Conservation (phyloP, 139 green algal species). For the Trebouxia sp. region DNA sequence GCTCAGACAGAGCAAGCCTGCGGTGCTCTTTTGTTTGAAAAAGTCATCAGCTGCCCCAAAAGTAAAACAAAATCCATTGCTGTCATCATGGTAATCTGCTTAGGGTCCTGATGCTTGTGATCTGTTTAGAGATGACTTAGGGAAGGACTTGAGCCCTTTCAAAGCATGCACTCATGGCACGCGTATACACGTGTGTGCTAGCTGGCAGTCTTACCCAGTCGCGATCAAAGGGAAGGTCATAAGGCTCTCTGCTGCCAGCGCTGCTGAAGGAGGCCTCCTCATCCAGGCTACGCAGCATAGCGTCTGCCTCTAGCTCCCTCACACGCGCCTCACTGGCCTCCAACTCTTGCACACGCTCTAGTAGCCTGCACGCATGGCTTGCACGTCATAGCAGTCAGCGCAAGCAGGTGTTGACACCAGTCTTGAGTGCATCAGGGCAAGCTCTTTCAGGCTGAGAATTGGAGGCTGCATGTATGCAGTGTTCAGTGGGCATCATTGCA, state of each 20-base stretch:
- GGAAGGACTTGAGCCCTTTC: neutral
- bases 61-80: too few species aligned
- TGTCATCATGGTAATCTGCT: too few species aligned
- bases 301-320: slow-evolving; percentile 21
- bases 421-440: neutral
- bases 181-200: neutral
- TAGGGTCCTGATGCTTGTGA: neutral
- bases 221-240: neutral
- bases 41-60: too few species aligned
- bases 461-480: neutral
- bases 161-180: neutral
- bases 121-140: neutral
- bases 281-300: neutral
- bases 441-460: neutral
- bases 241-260: slow-evolving; percentile 11
- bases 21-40: too few species aligned
- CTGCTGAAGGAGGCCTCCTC: slow-evolving; percentile 24
- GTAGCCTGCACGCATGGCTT: neutral
- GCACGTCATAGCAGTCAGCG: too few species aligned
- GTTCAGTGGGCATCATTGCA: neutral
- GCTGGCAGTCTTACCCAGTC: slow-evolving; percentile 5
- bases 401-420: neutral
- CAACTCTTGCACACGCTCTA: slow-evolving; percentile 18
- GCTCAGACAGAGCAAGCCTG: too few species aligned
- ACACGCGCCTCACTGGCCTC: slow-evolving; percentile 19